Evolutionary conservation across 768 basidiomycete species (phyloP).

Genomic region (Panus rudis): DNA sequence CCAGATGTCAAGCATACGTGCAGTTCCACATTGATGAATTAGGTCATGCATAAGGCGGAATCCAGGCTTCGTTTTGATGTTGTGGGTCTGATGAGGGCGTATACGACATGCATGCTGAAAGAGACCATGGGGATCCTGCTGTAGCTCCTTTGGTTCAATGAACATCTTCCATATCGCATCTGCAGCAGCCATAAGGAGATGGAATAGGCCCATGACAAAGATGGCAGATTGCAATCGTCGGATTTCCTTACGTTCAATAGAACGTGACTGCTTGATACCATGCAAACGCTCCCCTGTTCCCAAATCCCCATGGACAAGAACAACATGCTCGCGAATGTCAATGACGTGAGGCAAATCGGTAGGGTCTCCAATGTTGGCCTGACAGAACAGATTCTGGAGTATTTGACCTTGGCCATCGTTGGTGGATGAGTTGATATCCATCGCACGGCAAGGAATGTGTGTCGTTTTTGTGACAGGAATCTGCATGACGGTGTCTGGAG

Average conservation of each 20-base stretch:
- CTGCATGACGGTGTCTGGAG: constrained; percentile 9
- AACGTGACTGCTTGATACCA: constrained; percentile 10
- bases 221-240: constrained; percentile 25
- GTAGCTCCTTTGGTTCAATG: background rate
- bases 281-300: constrained; percentile 8
- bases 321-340: constrained; percentile 8
- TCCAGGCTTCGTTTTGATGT: constrained; percentile 26
- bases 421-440: constrained; percentile 15
- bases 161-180: constrained; percentile 12
- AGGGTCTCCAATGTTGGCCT: constrained; percentile 13
- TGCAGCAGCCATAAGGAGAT: constrained; percentile 26
- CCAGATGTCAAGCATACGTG: constrained; percentile 25
- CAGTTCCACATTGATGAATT: constrained; percentile 24
- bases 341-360: background rate
- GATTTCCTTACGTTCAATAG: constrained; percentile 23
- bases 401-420: constrained; percentile 16
- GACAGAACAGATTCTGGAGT: constrained; percentile 16
- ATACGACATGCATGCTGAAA: constrained; percentile 17
- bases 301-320: constrained; percentile 17
- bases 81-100: constrained; percentile 26
- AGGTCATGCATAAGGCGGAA: constrained; percentile 32
- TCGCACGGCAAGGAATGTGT: constrained; percentile 14
- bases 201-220: constrained; percentile 29
- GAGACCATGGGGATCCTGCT: constrained; percentile 8
- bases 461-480: constrained; percentile 14